Base-by-base conservation (phyloP, 1,139 yeast genomes). In the Nakaseomyces glabratus region DNA sequence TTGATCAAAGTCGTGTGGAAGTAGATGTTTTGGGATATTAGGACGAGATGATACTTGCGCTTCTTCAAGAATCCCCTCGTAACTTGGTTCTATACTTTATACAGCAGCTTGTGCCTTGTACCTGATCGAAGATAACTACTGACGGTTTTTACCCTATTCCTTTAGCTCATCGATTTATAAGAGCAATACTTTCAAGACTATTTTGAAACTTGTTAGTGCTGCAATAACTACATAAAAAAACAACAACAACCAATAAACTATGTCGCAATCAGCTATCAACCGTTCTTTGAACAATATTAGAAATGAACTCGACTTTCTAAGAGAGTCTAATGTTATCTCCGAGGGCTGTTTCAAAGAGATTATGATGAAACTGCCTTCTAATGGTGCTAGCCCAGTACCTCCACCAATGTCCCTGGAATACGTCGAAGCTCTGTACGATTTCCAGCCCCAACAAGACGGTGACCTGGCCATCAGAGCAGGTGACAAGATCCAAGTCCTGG, bases 261-360 rank as follows among this genome's bases (percentile, higher is more conserved):
- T 62, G 66, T 61, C 67, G 1, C 68, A 74, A 8, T 81, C 93
- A 1, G 63, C 75, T 35, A 73, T 82, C 41, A 84, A 82, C 62
- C 75, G 94, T 51, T 82, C 95, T 3, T 61, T 84, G 44, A 75
- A 88, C 4, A 58, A 55, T 6, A 64, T 84, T 38, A 74, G 75
- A 57, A 82, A 86, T 9, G 82, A 86, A 55, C 70, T 86, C 35
- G 95, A 84, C 56, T 85, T 85, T 55, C 66, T 86, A 35, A 65
- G 62, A 35, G 95, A 84, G 48, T 79, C 93, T 1, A 76, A 78
- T 31, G 93, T 84, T 34, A 75, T 86, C 39, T 67, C 78, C 18
- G 71, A 72, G 24, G 68, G 61, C 3, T 69, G 79, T 37, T 79
- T 60, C 50, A 61, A 73, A 15, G 69, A 73, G 39, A 62, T 85